Percentiles rank a stretch among this genome's conserved stretches.
Conservation (phyloP, 2,329 filamentous ascomycete species). For the Triangularia setosa region DNA sequence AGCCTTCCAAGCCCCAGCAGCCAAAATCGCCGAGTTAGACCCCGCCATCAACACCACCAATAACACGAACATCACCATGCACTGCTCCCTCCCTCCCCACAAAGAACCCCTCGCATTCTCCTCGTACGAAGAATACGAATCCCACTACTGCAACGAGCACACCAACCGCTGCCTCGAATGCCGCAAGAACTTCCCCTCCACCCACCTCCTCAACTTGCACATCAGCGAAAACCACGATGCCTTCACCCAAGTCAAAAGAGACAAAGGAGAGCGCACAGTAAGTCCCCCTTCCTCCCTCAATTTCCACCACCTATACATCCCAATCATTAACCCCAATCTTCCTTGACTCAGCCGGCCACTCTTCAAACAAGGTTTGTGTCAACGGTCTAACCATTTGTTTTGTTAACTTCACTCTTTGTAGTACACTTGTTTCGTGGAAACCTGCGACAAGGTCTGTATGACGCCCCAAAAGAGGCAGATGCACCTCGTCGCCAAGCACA, state of each 20-base stretch:
- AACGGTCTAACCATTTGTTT: constrained; percentile 4
- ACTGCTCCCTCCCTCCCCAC: constrained; percentile 79
- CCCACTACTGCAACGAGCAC: constrained; percentile 79
- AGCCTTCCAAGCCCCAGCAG: constrained; percentile 18
- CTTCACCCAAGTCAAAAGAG: constrained; percentile 65
- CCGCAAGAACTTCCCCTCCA: constrained; percentile 80
- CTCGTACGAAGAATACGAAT: constrained; percentile 76
- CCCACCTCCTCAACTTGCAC: constrained; percentile 75
- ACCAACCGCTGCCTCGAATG: constrained; percentile 83
- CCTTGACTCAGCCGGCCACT: not conserved
- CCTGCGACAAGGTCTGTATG: constrained; percentile 78
- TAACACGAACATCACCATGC: constrained; percentile 50
- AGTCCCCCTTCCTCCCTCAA: constrained; percentile 29
- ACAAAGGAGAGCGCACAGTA: constrained; percentile 83
- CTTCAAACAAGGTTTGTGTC: not conserved
- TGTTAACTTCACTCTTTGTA: constrained; percentile 32
- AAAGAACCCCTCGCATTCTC: constrained; percentile 64
- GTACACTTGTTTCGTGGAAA: constrained; percentile 87
- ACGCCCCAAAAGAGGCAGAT: constrained; percentile 79
- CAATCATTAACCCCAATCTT: not conserved
- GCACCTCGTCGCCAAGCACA: constrained; percentile 92
- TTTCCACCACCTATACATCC: not conserved
- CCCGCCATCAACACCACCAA: constrained; percentile 33
- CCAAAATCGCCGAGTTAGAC: constrained; percentile 62
- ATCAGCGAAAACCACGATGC: constrained; percentile 91